Evolutionary conservation across 2,329 filamentous ascomycete species (phyloP), one percentile per base, ranked within the genome.

Genomic region (Exophiala dermatitidis): DNA sequence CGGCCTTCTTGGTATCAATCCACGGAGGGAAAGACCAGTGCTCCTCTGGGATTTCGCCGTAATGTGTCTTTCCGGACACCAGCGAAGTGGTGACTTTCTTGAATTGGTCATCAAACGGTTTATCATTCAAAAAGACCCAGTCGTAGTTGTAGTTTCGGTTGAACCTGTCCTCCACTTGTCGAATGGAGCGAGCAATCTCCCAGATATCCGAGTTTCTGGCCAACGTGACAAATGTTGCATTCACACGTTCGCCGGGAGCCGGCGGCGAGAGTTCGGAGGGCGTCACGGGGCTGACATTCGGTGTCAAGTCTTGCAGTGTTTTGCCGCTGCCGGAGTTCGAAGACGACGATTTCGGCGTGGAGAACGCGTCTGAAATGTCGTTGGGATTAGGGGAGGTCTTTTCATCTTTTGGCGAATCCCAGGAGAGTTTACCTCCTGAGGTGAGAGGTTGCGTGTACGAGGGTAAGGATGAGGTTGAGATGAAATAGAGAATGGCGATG

Each of bases 71-170:
- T 53, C 93, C 93, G 8, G 91, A 97, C n/a, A 94, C 86, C 36
- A 98, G 80, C 1, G 89, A 84, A 3, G 80, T 80, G 3, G 93
- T 98, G 61, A 97, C 79, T 71, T 89, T 91, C 72, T 90, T 97
- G 79, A 98, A 98, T 6, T 83, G 84, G 2, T 88, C 86, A 67
- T 95, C 87, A 66, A 98, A 98, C 0, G 90, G 88, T 69, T 90
- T 83, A 69, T 98, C 93, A 72, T 98, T 98, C 58, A 98, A 77
- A 75, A 98, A 98, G 49, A 98, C 91, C 94, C 94, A 98, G 69
- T 97, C 91, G 73, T 98, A 98, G 76, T 95, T 85, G 76, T 87
- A 97, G 65, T 91, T 87, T 66, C 84, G 83, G 76, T 98, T 98
- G 82, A 98, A 98, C 67, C 93, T 88, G 71, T 98, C 93, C 73